A percentile compares a stretch with the other conserved stretches of the same genome.
These are phyloP conservation scores for Penicillium paradoxum DNA, from an alignment of 495 filamentous ascomycete genomes.

Conservation along the genomic window DNA sequence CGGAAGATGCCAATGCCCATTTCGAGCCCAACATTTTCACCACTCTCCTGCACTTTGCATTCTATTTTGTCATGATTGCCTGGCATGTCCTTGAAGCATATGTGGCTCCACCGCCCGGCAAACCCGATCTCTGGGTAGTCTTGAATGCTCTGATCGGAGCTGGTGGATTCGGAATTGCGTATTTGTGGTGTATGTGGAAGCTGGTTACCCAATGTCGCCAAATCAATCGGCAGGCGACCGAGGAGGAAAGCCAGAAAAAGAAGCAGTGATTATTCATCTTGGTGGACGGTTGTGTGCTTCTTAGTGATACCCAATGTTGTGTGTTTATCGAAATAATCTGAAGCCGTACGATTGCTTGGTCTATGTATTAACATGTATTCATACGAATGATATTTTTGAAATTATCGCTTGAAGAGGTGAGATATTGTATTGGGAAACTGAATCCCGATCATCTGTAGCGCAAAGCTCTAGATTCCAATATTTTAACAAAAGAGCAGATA, in stretches of 20 bases:
- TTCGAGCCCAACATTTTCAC: conserved; percentile 48
- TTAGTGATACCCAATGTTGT: conserved; percentile 32
- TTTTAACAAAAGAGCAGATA: not conserved
- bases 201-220: conserved; percentile 55
- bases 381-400: not conserved
- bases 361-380: not conserved
- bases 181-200: conserved; percentile 81
- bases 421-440: conserved; percentile 10
- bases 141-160: conserved; percentile 81
- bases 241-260: conserved; percentile 36
- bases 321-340: conserved; percentile 2
- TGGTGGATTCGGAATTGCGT: conserved; percentile 78
- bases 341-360: not conserved
- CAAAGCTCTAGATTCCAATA: not conserved
- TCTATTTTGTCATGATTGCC: conserved; percentile 68
- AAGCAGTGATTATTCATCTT: conserved; percentile 27
- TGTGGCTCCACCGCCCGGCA: conserved; percentile 59
- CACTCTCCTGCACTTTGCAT: conserved; percentile 62
- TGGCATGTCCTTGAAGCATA: conserved; percentile 77
- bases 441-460: conserved; percentile 1
- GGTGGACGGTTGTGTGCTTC: conserved; percentile 9
- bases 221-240: conserved; percentile 23
- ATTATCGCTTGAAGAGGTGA: conserved; percentile 11
- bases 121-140: conserved; percentile 93
- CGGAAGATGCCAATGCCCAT: conserved; percentile 34